Conservation (phyloP, 164 flowering plant species). For the Vitis vinifera region ASM3070453v1 NC_081812.1:11043001-11043500, state of each 20-base stretch:
- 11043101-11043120: slow-evolving; percentile 12
- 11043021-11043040: slow-evolving; percentile 18
- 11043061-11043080: slow-evolving; percentile 14
- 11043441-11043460: no score
- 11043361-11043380: slow-evolving; percentile 50
- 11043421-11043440: no score
- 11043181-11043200: slow-evolving; percentile 73
- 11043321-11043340: slow-evolving; percentile 79
- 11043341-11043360: slow-evolving; percentile 67
- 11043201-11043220: slow-evolving; percentile 76
- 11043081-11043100: slow-evolving; percentile 22
- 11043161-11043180: slow-evolving; percentile 52
- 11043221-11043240: slow-evolving; percentile 66
- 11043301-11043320: slow-evolving; percentile 79
- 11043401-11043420: slow-evolving; percentile 44
- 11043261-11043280: slow-evolving; percentile 82
- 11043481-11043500: no score
- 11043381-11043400: slow-evolving; percentile 81
- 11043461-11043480: no score
- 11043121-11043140: slow-evolving; percentile 15
- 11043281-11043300: slow-evolving; percentile 76
- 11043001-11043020: slow-evolving; percentile 31
- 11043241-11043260: slow-evolving; percentile 56
- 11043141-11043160: slow-evolving; percentile 27
- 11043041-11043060: slow-evolving; percentile 12